Evolutionary conservation across 805 yeast species (phyloP).

Genomic region (Debaryomyces hansenii): DNA sequence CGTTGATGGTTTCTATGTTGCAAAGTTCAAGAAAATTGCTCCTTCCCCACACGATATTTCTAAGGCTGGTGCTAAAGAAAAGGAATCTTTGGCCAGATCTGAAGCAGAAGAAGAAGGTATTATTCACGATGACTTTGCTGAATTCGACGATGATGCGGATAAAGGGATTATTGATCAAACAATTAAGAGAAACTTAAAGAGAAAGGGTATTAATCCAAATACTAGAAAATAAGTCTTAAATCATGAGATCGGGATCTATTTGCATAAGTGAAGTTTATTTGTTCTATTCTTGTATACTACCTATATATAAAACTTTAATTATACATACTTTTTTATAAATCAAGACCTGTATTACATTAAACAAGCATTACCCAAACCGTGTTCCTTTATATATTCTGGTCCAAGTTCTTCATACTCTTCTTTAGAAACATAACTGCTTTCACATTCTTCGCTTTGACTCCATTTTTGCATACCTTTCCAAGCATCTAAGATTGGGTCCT

Average conservation of each 20-base stretch:
- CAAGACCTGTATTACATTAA: slow-evolving; percentile 14
- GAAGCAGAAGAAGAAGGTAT: slow-evolving; percentile 82
- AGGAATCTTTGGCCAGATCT: slow-evolving; percentile 76
- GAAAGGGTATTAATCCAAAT: slow-evolving; percentile 73
- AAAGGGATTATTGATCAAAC: slow-evolving; percentile 67
- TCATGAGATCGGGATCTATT: not conserved
- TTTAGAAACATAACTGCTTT: slow-evolving; percentile 54
- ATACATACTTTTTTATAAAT: not conserved
- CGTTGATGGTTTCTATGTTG: slow-evolving; percentile 98
- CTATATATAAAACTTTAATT: slow-evolving; percentile 1
- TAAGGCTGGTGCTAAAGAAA: slow-evolving; percentile 85
- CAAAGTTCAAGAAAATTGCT: slow-evolving; percentile 90
- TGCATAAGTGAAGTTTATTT: slow-evolving; percentile 1
- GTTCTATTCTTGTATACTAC: slow-evolving; percentile 8
- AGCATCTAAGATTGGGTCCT: slow-evolving; percentile 73
- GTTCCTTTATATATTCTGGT: slow-evolving; percentile 83
- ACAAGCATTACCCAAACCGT: slow-evolving; percentile 67
- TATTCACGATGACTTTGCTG: slow-evolving; percentile 83
- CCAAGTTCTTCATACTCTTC: slow-evolving; percentile 88
- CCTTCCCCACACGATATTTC: slow-evolving; percentile 82
- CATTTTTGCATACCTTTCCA: slow-evolving; percentile 95
- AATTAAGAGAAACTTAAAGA: slow-evolving; percentile 62
- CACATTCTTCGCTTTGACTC: slow-evolving; percentile 51
- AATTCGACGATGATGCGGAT: slow-evolving; percentile 76
- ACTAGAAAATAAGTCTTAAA: slow-evolving; percentile 8